Evolutionary conservation across 1,139 yeast genomes (phyloP).

Genomic region (Saccharomyces pastorianus): DNA sequence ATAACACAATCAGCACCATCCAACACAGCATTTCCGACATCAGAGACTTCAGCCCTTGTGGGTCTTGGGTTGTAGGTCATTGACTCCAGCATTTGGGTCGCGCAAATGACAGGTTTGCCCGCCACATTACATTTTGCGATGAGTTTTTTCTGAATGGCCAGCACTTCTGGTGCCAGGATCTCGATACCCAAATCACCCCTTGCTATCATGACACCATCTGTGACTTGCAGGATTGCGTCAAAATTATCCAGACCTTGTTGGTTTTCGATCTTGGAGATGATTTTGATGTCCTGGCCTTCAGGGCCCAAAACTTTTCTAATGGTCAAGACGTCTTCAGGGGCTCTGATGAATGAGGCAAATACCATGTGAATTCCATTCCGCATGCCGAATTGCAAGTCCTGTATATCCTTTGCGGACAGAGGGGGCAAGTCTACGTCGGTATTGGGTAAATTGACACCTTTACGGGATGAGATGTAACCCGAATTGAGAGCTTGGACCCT

Average conservation of each 20-base stretch:
- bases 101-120: slow-evolving; percentile 99
- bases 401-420: slow-evolving; percentile 88
- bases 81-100: slow-evolving; percentile 98
- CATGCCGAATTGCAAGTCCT: slow-evolving; percentile 88
- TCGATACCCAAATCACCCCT: slow-evolving; percentile 99
- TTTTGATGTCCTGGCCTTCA: slow-evolving; percentile 92
- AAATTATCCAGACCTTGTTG: slow-evolving; percentile 99
- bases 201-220: slow-evolving; percentile 99
- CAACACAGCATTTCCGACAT: slow-evolving; percentile 96
- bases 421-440: slow-evolving; percentile 99
- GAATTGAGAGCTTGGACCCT: slow-evolving; percentile 85
- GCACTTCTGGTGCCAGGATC: slow-evolving; percentile 98
- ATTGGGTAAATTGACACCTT: slow-evolving; percentile 98
- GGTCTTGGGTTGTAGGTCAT: slow-evolving; percentile 99
- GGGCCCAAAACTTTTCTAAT: slow-evolving; percentile 93
- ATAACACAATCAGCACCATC: slow-evolving; percentile 99
- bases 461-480: slow-evolving; percentile 92
- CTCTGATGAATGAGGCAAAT: slow-evolving; percentile 95
- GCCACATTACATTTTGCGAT: slow-evolving; percentile 98
- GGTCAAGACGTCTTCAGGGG: slow-evolving; percentile 79
- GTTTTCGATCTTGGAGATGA: slow-evolving; percentile 94
- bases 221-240: slow-evolving; percentile 84
- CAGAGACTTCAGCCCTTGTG: slow-evolving; percentile 98
- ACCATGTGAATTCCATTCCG: slow-evolving; percentile 95
- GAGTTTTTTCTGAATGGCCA: slow-evolving; percentile 96